Conservation (phyloP, 768 basidiomycete genomes). For the Lyophyllum decastes region DNA sequence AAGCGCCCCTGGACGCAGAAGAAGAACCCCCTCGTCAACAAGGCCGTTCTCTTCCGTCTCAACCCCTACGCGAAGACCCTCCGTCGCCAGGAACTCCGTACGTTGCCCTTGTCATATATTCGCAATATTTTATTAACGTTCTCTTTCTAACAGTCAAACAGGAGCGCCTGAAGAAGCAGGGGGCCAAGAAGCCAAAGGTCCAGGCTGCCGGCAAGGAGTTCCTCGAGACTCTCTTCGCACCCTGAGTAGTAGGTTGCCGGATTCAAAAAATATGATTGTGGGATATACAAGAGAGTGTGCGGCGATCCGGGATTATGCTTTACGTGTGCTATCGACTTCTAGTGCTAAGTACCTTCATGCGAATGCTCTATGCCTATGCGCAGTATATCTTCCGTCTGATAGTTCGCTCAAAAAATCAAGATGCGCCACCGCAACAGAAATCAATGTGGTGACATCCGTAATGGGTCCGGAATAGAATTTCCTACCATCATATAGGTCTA, state of each 20-base stretch:
- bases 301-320: conserved; percentile 7
- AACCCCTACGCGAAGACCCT: conserved; percentile 98
- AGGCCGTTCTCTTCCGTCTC: conserved; percentile 91
- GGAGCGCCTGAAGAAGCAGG: conserved; percentile 69
- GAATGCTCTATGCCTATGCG: conserved; percentile 5
- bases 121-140: conserved; percentile 2
- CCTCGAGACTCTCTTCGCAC: conserved; percentile 82
- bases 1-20: conserved; percentile 98
- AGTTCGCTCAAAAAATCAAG: too few species aligned
- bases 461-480: too few species aligned
- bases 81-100: conserved; percentile 86
- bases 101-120: conserved; percentile 31
- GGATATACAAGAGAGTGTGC: not conserved
- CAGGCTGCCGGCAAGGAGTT: conserved; percentile 78
- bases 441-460: too few species aligned
- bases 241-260: conserved; percentile 46
- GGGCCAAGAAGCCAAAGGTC: conserved; percentile 64
- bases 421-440: too few species aligned
- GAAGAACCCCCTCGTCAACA: conserved; percentile 98
- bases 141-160: conserved; percentile 63
- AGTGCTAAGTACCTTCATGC: not conserved
- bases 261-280: not conserved
- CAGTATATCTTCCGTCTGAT: not conserved
- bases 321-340: not conserved
- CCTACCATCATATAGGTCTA: too few species aligned